Evolutionary conservation across 164 flowering plant genomes (phyloP).

Genomic region (Amborella trichopoda): DNA sequence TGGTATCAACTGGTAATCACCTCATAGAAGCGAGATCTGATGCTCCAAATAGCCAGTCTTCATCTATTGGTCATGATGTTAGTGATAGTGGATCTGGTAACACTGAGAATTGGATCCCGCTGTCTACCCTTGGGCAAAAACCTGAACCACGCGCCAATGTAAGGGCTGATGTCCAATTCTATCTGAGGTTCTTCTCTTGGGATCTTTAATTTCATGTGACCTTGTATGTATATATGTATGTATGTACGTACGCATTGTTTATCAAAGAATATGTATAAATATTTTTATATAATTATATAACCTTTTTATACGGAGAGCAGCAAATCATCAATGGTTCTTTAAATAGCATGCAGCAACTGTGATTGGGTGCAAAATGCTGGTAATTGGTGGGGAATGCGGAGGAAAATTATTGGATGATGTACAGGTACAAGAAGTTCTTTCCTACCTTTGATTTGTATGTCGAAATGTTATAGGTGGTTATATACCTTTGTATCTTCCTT

Average conservation of each 20-base stretch:
- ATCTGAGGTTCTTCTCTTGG: background rate
- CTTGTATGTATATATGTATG: too few relatives aligned
- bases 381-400: constrained; percentile 95
- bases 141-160: constrained; percentile 88
- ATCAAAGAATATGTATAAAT: background rate
- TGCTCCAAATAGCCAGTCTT: constrained; percentile 31
- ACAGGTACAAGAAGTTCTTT: constrained; percentile 40
- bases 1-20: constrained; percentile 15
- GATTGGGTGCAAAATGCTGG: constrained; percentile 91
- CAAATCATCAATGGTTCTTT: background rate
- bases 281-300: background rate
- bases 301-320: background rate
- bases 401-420: constrained; percentile 82
- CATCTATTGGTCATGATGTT: constrained; percentile 31
- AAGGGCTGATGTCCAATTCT: constrained; percentile 2
- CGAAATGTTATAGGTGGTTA: background rate
- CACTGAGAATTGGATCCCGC: constrained; percentile 80
- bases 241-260: too few relatives aligned
- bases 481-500: background rate
- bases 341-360: constrained; percentile 93
- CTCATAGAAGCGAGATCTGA: constrained; percentile 16
- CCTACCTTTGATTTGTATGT: background rate
- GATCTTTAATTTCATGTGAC: background rate
- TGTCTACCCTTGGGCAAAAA: constrained; percentile 75
- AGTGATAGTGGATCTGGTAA: constrained; percentile 35